Evolutionary conservation across 1,139 yeast genomes (phyloP).

Genomic region (Magnusiomyces sp.): DNA sequence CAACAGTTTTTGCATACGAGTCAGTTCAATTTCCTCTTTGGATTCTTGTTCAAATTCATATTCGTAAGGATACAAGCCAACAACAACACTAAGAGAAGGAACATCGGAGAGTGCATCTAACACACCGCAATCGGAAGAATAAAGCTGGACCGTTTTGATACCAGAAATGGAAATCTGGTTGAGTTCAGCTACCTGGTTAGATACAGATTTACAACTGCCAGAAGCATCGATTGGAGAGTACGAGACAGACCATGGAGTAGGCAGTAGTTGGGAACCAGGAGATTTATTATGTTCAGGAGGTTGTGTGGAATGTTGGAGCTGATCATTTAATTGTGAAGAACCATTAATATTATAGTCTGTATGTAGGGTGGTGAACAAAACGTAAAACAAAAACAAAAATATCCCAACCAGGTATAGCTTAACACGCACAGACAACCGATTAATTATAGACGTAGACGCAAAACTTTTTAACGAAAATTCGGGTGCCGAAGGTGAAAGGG

Average conservation of each 20-base stretch:
- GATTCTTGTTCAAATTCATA: constrained; percentile 8
- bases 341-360: no score
- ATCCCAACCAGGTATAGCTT: no score
- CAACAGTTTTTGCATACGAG: constrained; percentile 3
- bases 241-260: constrained; percentile 57
- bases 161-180: constrained; percentile 39
- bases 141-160: constrained; percentile 19
- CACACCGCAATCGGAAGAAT: constrained; percentile 24
- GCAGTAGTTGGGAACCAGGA: background rate
- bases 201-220: constrained; percentile 65
- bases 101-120: constrained; percentile 15
- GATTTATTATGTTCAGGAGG: no score
- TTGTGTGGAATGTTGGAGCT: no score
- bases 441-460: no score
- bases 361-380: no score
- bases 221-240: constrained; percentile 70
- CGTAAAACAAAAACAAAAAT: no score
- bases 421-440: no score
- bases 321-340: no score
- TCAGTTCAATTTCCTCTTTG: background rate
- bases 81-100: constrained; percentile 17
- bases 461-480: no score
- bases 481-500: no score
- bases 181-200: constrained; percentile 53
- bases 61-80: constrained; percentile 24